phyloP scores from a whole-genome alignment of 768 basidiomycete genomes.

The Fibroporia radiculosa region DNA sequence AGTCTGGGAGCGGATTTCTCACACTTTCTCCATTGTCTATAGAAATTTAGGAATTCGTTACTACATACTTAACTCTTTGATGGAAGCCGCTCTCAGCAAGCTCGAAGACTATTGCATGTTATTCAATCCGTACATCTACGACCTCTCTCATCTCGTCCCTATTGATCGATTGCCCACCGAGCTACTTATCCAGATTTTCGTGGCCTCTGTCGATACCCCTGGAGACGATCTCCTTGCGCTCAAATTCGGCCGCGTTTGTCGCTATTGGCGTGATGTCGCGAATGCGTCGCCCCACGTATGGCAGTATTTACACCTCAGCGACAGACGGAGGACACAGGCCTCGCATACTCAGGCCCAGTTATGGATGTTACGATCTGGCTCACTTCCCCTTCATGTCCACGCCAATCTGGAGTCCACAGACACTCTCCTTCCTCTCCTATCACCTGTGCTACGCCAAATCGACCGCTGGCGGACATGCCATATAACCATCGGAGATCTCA shows the following conservation, averaged over 20 bases:
- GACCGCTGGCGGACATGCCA: constrained; percentile 50
- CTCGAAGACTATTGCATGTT: not conserved
- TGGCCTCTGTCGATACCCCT: constrained; percentile 19
- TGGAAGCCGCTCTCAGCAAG: too few relatives aligned
- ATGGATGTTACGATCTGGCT: constrained; percentile 47
- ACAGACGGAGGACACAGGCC: constrained; percentile 28
- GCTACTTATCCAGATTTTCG: constrained; percentile 41
- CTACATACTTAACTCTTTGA: too few relatives aligned
- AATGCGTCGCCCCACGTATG: constrained; percentile 50
- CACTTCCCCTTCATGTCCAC: constrained; percentile 49
- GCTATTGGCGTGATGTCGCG: constrained; percentile 49
- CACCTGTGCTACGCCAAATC: constrained; percentile 49
- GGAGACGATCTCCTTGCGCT: constrained; percentile 41
- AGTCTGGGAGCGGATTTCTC: too few relatives aligned
- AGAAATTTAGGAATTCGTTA: not conserved
- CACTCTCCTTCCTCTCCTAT: constrained; percentile 52
- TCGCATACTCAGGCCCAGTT: constrained; percentile 41
- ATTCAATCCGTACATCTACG: not conserved
- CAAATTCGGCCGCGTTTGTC: constrained; percentile 45
- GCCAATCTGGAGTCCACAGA: constrained; percentile 46
- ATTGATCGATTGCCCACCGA: constrained; percentile 12
- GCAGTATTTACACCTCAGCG: constrained; percentile 49
- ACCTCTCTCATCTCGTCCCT: not conserved
- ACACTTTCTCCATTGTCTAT: too few relatives aligned
- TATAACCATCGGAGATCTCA: constrained; percentile 24